phyloP scores from a whole-genome alignment of 1,284 basidiomycete species.

The Sphagnurus paluster region DNA sequence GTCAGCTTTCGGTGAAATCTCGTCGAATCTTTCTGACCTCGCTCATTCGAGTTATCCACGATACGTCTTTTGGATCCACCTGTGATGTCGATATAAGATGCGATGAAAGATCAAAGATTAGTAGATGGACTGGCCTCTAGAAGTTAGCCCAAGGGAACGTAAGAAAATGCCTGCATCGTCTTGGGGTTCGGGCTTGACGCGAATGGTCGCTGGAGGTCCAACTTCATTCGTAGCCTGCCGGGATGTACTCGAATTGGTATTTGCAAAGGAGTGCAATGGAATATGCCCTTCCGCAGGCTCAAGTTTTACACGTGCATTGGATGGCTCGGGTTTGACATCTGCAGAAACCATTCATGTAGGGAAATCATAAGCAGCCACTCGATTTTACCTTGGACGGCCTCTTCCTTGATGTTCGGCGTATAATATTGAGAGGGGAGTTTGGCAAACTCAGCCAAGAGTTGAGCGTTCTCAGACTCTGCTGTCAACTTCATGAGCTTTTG shows the following conservation, averaged over 20 bases:
- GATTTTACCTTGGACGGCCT: conserved; percentile 1
- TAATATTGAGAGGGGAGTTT: background rate
- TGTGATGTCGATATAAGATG: background rate
- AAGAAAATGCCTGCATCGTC: conserved; percentile 1
- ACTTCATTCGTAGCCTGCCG: conserved; percentile 1
- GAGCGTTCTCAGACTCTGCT: too few species aligned
- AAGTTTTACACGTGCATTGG: too few species aligned
- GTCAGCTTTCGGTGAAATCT: background rate
- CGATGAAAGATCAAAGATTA: background rate
- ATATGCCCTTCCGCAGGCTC: too few species aligned
- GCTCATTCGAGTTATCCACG: background rate
- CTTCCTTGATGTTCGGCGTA: background rate
- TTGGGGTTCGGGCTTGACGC: conserved; percentile 12
- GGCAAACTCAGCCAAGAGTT: conserved; percentile 13
- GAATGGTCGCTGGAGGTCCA: background rate
- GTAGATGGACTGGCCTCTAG: background rate
- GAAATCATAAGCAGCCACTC: background rate
- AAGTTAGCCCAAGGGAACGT: background rate
- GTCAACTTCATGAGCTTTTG: too few species aligned
- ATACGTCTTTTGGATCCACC: background rate
- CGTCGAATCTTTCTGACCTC: background rate
- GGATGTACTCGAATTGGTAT: conserved; percentile 11
- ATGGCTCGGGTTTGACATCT: conserved; percentile 12
- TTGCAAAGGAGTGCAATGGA: background rate
- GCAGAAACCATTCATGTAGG: background rate